Base-by-base conservation (phyloP, 257 asterid species). In the Solanum phureja region DNA sequence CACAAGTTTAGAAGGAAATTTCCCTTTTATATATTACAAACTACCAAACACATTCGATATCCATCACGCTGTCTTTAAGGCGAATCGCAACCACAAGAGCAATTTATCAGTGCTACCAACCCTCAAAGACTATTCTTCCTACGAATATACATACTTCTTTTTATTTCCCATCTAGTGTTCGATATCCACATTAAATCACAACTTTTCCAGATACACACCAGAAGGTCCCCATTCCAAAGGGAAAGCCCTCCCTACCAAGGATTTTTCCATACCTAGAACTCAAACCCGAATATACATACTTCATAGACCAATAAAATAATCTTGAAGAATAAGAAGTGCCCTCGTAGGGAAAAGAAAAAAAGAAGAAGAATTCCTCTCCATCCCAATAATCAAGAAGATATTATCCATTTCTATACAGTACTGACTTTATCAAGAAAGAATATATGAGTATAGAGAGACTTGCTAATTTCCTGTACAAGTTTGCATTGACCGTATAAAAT, bases 381-480 rank as follows among this genome's bases (percentile, higher is more conserved):
- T 9, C 69, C 69, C 31, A 62, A 9, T 0, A 23, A 60, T 60
- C 29, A 62, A 62, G 14, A 62, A 60, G 69, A 23, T 9, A 8
- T 60, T 60, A 60, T 60, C 29, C 29, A 60, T 23, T 60, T 62
- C 69, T 60, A 42, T 11, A 42, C 14, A 42, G 49, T 42, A 42
- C 49, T 8, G 71, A n/a, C 69, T 24, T 11, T 11, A 66, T 77
- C 23, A 79, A 44, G 38, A 79, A 79, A 4, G 37, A 27, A 79
- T 6, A 49, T n/a, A 23, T 34, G 23, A 34, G 86, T 84, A 83
- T 31, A 83, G 33, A 69, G 71, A 69, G 58, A 79, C 88, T 87
- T 16, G 66, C 84, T 86, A 83, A 83, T 44, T 56, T 86, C 81
- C 88, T 88, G 89, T 92, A 93, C 95, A 93, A 83, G 87, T 89